Base-by-base conservation (phyloP, 2,329 filamentous ascomycete genomes). In the Aspergillus intermedius region DNA sequence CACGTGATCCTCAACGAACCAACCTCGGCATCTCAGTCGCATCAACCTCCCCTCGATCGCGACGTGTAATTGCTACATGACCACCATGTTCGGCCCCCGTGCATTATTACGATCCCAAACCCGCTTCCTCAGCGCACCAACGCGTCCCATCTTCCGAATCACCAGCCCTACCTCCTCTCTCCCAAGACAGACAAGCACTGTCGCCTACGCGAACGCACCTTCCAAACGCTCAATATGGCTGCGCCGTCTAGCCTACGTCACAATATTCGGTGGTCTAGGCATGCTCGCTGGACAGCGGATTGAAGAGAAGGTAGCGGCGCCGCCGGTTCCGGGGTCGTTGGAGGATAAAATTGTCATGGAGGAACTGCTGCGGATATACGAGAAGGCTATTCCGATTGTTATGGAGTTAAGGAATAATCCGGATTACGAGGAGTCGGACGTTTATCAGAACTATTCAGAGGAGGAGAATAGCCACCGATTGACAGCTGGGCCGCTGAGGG, bases 401-500 rank as follows among this genome's bases (percentile, higher is more conserved):
- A 59, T 67, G 49, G 50, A 63, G 45, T 50, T 74, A 42, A 65
- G 71, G 30, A 54, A 58, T 4, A 53, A 72, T 49, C 67, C 69
- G 21, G 65, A 69, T 41, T 74, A 63, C 46, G 60, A 65, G 48
- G 70, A 74, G 51, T 62, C 60, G 41, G 62, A 65, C 34, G 67
- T 67, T 22, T 71, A 72, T 49, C 60, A 61, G 17, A 64, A 63
- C 45, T 63, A 67, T 45, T 55, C 61, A n/a, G 61, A 63, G 5
- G 62, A 67, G 21, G 61, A 65, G n/a, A 68, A 65, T 50, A 44
- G 49, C 25, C 59, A 55, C 19, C 59, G 66, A 42, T 54, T 74
- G 45, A 71, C 70, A 4, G 67, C 64, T 43, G 71, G 71, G 3
- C 60, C 67, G 9, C 51, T 75, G 47, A 58, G 60, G 43, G 72